phyloP scores from a whole-genome alignment of 257 asterid species.

The Lycium ferocissimum region DNA sequence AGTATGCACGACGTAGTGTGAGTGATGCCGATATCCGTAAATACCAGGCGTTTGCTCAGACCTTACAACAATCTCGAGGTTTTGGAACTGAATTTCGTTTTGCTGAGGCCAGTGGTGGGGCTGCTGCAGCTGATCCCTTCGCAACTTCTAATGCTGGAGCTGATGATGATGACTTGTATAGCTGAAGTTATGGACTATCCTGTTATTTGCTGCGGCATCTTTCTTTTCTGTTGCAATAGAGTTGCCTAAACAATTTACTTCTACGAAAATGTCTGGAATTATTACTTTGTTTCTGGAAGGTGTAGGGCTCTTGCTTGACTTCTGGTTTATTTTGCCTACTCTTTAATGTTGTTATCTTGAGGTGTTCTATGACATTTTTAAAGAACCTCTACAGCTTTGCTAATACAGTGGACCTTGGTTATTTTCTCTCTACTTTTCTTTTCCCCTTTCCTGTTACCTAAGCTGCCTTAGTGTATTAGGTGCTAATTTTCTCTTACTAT shows the following conservation, averaged over 20 bases:
- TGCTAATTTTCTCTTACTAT: neutral
- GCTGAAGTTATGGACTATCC: constrained; percentile 31
- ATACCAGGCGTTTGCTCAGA: constrained; percentile 74
- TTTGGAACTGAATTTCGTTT: constrained; percentile 72
- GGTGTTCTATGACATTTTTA: neutral
- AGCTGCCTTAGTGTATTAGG: neutral
- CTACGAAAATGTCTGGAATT: neutral
- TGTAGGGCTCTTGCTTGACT: neutral
- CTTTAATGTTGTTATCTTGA: constrained; percentile 15
- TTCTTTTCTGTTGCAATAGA: constrained; percentile 28
- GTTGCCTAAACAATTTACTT: constrained; percentile 22
- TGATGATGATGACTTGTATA: constrained; percentile 67
- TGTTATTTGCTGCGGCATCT: constrained; percentile 23
- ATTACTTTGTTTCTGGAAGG: neutral
- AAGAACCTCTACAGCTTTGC: neutral
- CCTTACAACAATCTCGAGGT: constrained; percentile 70
- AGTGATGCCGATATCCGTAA: constrained; percentile 79
- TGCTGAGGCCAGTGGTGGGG: constrained; percentile 45
- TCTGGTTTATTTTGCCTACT: neutral
- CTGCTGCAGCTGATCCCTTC: constrained; percentile 55
- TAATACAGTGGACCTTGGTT: constrained; percentile 10
- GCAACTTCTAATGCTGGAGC: constrained; percentile 54
- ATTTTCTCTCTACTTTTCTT: neutral
- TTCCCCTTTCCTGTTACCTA: neutral
- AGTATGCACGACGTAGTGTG: constrained; percentile 68